A percentile compares a stretch with the other conserved stretches of the same genome.
phyloP scores from a whole-genome alignment of 2,329 filamentous ascomycete genomes.

The Huntiella moniliformis region DNA sequence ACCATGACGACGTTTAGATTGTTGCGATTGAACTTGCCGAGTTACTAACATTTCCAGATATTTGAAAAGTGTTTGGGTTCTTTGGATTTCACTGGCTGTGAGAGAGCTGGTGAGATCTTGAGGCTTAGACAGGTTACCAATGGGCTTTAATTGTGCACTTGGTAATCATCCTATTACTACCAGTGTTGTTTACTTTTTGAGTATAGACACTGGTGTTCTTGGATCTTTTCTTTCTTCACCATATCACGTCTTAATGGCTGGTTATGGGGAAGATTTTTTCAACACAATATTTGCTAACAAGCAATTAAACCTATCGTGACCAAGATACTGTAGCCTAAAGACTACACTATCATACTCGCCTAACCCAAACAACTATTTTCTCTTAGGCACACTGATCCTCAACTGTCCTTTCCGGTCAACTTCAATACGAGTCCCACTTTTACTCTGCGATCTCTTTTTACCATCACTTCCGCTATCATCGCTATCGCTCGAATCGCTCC shows the following conservation, averaged over 20 bases:
- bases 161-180: not conserved
- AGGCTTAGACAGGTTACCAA: too few species aligned
- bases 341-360: not conserved
- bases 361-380: not conserved
- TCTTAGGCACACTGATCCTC: conserved; percentile 60
- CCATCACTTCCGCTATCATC: conserved; percentile 41
- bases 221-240: conserved; percentile 12
- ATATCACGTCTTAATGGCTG: conserved; percentile 11
- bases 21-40: too few species aligned
- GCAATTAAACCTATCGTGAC: not conserved
- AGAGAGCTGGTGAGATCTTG: too few species aligned
- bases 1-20: too few species aligned
- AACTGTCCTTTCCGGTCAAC: conserved; percentile 95
- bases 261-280: conserved; percentile 9
- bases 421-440: conserved; percentile 49
- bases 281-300: not conserved
- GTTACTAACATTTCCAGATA: too few species aligned
- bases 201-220: not conserved
- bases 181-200: not conserved
- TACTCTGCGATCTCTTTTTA: conserved; percentile 32
- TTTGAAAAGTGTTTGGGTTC: too few species aligned
- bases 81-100: too few species aligned
- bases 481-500: conserved; percentile 39
- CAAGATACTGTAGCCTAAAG: not conserved
- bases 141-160: too few species aligned